Percentiles rank a stretch among this genome's conserved stretches.
Evolutionary conservation across 352 stramenopile genomes (phyloP).

Genomic region (Phytophthora litchii): DNA sequence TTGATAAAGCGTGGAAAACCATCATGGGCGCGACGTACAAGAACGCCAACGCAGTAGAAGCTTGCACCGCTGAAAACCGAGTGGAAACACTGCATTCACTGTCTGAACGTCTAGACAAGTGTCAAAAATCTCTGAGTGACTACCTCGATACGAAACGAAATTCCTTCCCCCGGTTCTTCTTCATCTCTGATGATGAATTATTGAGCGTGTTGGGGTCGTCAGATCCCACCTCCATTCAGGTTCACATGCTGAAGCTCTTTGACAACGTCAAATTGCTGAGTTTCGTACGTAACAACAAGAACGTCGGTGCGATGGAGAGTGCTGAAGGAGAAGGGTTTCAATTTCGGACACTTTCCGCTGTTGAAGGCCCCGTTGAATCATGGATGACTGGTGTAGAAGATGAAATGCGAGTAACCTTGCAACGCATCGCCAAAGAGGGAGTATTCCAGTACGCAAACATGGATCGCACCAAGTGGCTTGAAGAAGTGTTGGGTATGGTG

Average conservation of each 20-base stretch:
- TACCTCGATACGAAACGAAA: constrained; percentile 93
- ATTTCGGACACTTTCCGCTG: constrained; percentile 73
- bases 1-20: constrained; percentile 93
- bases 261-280: constrained; percentile 94
- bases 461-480: constrained; percentile 88
- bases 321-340: constrained; percentile 91
- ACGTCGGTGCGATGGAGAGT: constrained; percentile 91
- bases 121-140: constrained; percentile 91
- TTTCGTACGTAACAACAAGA: constrained; percentile 91
- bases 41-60: constrained; percentile 91
- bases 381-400: constrained; percentile 94
- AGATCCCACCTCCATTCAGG: constrained; percentile 92
- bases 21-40: constrained; percentile 94
- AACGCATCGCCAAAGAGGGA: constrained; percentile 92
- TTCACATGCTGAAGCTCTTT: constrained; percentile 96
- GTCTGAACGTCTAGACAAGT: constrained; percentile 90
- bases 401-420: constrained; percentile 89
- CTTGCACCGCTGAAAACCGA: constrained; percentile 87
- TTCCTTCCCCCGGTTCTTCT: constrained; percentile 94
- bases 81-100: constrained; percentile 89
- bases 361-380: constrained; percentile 92
- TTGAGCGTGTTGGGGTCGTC: constrained; percentile 91
- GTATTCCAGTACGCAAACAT: constrained; percentile 92
- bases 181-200: constrained; percentile 95
- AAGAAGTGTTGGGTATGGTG: constrained; percentile 92